Conservation (phyloP, 148 eudicot genomes). For the Vaccinium corymbosum region DNA sequence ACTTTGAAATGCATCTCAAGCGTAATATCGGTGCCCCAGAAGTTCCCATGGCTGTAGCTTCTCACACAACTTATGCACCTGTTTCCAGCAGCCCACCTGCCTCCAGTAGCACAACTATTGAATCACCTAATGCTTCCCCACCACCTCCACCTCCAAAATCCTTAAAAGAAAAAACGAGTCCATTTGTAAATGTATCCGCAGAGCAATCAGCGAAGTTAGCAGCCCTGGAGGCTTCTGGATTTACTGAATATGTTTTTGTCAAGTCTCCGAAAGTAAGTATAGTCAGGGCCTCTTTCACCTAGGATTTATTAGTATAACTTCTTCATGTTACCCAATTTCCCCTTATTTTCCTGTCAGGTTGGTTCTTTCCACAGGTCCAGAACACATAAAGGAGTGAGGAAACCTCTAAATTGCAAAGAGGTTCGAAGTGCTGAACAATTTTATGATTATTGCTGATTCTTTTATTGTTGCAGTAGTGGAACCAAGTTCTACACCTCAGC, state of each 20-base stretch:
- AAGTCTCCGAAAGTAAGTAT: constrained; percentile 73
- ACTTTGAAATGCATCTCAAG: constrained; percentile 85
- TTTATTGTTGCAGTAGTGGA: background rate
- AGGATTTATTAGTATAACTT: background rate
- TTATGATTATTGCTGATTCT: background rate
- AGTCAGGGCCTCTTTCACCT: constrained; percentile 9
- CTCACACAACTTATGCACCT: constrained; percentile 45
- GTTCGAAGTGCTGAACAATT: constrained; percentile 25
- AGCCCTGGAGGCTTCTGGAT: constrained; percentile 81
- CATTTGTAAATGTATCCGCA: constrained; percentile 51
- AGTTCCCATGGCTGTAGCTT: constrained; percentile 39
- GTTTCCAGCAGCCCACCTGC: constrained; percentile 58
- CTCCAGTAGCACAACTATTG: constrained; percentile 51
- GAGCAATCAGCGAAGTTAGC: constrained; percentile 59
- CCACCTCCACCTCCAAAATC: constrained; percentile 41
- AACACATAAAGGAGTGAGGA: constrained; percentile 70
- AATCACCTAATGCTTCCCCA: constrained; percentile 41
- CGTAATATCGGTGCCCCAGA: constrained; percentile 54
- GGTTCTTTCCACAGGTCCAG: constrained; percentile 76
- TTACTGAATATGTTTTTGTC: constrained; percentile 64
- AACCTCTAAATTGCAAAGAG: constrained; percentile 74
- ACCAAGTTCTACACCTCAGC: background rate
- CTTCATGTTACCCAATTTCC: background rate
- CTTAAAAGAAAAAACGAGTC: constrained; percentile 53
- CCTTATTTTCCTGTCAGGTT: constrained; percentile 42